Conservation (phyloP, 1,139 yeast species). For the Saccharomyces hybrid region DNA sequence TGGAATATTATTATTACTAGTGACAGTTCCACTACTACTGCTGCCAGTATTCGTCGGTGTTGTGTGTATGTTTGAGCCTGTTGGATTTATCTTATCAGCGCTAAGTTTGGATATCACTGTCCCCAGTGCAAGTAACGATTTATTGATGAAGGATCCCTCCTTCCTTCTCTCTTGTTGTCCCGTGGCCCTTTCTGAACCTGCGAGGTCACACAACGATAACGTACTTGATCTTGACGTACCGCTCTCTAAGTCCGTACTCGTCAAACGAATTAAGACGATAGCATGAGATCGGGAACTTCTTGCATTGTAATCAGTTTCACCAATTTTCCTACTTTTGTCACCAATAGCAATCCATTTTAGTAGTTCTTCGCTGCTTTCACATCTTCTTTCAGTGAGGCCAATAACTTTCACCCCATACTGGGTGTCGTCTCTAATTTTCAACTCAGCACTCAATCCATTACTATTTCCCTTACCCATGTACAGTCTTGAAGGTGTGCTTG, state of each 20-base stretch:
- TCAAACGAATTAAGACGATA: constrained; percentile 63
- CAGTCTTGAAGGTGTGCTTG: constrained; percentile 9
- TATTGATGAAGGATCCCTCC: constrained; percentile 89
- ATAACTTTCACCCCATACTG: constrained; percentile 64
- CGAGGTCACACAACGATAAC: constrained; percentile 84
- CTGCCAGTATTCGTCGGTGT: constrained; percentile 14
- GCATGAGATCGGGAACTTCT: constrained; percentile 92
- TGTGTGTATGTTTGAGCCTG: constrained; percentile 8
- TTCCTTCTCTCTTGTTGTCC: constrained; percentile 70
- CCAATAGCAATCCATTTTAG: constrained; percentile 57
- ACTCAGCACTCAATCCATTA: constrained; percentile 34
- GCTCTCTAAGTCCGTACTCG: constrained; percentile 36
- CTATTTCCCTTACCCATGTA: constrained; percentile 4
- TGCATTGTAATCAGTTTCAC: constrained; percentile 79
- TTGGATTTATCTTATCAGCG: constrained; percentile 23
- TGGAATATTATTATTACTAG: constrained; percentile 8
- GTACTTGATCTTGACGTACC: constrained; percentile 49
- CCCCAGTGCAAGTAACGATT: constrained; percentile 79
- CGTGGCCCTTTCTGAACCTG: constrained; percentile 91
- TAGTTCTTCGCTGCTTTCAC: constrained; percentile 51
- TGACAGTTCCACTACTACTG: constrained; percentile 9
- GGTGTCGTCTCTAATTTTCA: constrained; percentile 70
- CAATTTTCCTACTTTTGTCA: constrained; percentile 67
- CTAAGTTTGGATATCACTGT: constrained; percentile 80
- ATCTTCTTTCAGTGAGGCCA: constrained; percentile 62